Conservation (phyloP, 257 asterid genomes). For the Cruciata laevipes region DNA sequence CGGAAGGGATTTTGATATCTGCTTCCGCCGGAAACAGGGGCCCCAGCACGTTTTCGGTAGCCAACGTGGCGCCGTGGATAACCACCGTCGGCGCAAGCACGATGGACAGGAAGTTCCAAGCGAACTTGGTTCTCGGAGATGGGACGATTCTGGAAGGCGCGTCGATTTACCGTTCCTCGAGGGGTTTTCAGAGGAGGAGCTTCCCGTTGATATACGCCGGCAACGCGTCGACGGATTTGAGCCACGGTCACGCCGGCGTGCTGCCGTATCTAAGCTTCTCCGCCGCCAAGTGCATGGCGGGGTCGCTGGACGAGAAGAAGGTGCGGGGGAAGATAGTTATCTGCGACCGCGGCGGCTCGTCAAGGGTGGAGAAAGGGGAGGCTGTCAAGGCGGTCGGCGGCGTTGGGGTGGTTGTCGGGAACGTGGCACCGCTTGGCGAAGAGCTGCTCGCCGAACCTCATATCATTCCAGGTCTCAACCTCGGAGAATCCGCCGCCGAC, state of each 20-base stretch:
- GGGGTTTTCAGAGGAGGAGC: slow-evolving; percentile 20
- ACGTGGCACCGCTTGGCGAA: slow-evolving; percentile 72
- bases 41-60: slow-evolving; percentile 53
- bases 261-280: slow-evolving; percentile 31
- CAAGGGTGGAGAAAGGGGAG: slow-evolving; percentile 66
- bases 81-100: slow-evolving; percentile 89
- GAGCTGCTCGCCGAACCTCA: slow-evolving; percentile 78
- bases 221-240: slow-evolving; percentile 34
- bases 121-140: slow-evolving; percentile 51
- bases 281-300: slow-evolving; percentile 43
- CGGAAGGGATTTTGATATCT: slow-evolving; percentile 57
- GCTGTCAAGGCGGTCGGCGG: slow-evolving; percentile 65
- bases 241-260: slow-evolving; percentile 27
- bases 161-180: slow-evolving; percentile 43
- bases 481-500: slow-evolving; percentile 45
- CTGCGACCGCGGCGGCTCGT: slow-evolving; percentile 70
- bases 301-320: slow-evolving; percentile 37
- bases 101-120: slow-evolving; percentile 65
- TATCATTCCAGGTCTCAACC: slow-evolving; percentile 54
- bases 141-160: slow-evolving; percentile 50
- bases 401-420: slow-evolving; percentile 61
- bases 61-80: slow-evolving; percentile 84
- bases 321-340: slow-evolving; percentile 70
- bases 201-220: slow-evolving; percentile 54
- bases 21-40: slow-evolving; percentile 91